Conservation (phyloP, 768 basidiomycete species). For the Tulasnella sp. region DNA sequence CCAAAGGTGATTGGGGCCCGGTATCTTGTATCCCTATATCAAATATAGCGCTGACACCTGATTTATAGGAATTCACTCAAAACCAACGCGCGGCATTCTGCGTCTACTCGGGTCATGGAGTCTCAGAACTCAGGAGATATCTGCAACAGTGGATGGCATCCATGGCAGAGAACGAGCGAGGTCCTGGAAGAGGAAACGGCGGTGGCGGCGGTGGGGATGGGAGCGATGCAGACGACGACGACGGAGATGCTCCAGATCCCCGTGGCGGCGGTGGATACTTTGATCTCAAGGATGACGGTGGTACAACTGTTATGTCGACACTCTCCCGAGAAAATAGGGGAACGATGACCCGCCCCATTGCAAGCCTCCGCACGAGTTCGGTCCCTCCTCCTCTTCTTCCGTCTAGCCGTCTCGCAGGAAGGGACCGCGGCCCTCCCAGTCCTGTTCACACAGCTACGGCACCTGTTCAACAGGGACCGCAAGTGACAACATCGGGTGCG, state of each 20-base stretch:
- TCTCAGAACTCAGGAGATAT: constrained; percentile 68
- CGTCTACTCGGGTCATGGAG: constrained; percentile 90
- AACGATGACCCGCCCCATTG: too few relatives aligned
- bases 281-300: neutral
- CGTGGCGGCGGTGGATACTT: constrained; percentile 28
- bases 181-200: neutral
- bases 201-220: neutral
- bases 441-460: too few relatives aligned
- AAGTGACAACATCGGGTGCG: too few relatives aligned
- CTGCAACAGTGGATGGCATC: constrained; percentile 39
- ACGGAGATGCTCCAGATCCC: constrained; percentile 51
- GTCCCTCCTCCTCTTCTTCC: too few relatives aligned
- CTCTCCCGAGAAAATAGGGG: too few relatives aligned
- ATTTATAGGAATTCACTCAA: constrained; percentile 72
- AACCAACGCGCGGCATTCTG: constrained; percentile 87
- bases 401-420: too few relatives aligned
- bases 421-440: too few relatives aligned
- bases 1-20: constrained; percentile 53
- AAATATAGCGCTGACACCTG: too few relatives aligned
- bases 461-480: too few relatives aligned
- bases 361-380: too few relatives aligned
- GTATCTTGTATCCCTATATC: too few relatives aligned
- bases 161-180: neutral
- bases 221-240: constrained; percentile 54
- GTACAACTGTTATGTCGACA: too few relatives aligned